Percentiles rank a stretch among this genome's conserved stretches.
Conservation (phyloP, 352 stramenopile species). For the Phytophthora pluvialis region DNA sequence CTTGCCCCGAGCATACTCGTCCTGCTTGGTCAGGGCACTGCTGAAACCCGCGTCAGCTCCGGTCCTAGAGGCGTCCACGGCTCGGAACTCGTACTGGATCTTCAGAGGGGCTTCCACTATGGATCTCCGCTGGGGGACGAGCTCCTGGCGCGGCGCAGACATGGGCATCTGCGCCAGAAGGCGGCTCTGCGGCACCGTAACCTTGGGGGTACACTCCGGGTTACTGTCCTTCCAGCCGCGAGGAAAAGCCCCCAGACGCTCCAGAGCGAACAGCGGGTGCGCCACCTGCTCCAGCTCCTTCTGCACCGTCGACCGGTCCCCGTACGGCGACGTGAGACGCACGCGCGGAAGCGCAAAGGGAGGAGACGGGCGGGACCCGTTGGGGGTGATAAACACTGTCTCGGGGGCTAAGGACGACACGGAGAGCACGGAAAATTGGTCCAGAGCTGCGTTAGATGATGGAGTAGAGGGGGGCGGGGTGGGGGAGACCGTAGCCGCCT, state of each 20-base stretch:
- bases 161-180: conserved; percentile 79
- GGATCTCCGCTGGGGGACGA: conserved; percentile 50
- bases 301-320: conserved; percentile 25
- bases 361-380: background rate
- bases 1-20: conserved; percentile 82
- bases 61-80: conserved; percentile 37
- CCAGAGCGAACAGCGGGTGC: conserved; percentile 48
- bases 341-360: conserved; percentile 53
- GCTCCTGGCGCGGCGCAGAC: conserved; percentile 54
- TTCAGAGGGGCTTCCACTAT: conserved; percentile 64
- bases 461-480: background rate
- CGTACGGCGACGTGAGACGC: conserved; percentile 42
- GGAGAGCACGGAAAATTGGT: conserved; percentile 54
- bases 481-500: background rate
- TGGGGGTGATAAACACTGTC: conserved; percentile 52
- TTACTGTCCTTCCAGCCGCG: conserved; percentile 26
- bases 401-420: conserved; percentile 53
- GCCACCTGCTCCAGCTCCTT: conserved; percentile 38
- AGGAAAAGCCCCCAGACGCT: conserved; percentile 47
- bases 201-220: conserved; percentile 17
- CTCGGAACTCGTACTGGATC: conserved; percentile 70
- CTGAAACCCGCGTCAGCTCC: conserved; percentile 60
- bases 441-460: conserved; percentile 31
- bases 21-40: conserved; percentile 72
- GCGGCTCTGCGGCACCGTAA: conserved; percentile 47